A percentile compares a stretch with the other conserved stretches of the same genome.
Evolutionary conservation across 2,329 filamentous ascomycete genomes (phyloP).

Genomic region (Neonectria sp.): DNA sequence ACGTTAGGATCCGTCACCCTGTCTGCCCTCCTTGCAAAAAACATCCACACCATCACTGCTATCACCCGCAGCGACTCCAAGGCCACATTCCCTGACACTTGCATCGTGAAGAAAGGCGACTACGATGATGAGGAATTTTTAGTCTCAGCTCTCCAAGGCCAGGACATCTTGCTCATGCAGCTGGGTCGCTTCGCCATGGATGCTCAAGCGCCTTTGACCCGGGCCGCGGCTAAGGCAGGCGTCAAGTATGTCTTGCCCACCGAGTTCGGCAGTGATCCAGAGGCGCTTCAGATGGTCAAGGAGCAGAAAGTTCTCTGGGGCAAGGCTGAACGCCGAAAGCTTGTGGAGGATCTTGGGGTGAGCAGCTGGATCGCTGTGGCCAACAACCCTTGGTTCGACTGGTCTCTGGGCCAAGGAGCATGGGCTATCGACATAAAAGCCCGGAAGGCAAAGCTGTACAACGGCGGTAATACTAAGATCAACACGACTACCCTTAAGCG

Average conservation of each 20-base stretch:
- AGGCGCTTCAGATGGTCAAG: conserved; percentile 40
- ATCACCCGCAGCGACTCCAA: conserved; percentile 62
- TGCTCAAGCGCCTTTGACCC: conserved; percentile 47
- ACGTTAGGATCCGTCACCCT: conserved; percentile 55
- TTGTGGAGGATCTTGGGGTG: conserved; percentile 49
- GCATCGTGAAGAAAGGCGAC: conserved; percentile 58
- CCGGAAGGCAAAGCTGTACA: conserved; percentile 49
- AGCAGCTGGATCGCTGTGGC: conserved; percentile 52
- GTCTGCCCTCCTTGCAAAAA: conserved; percentile 57
- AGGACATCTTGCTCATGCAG: conserved; percentile 52
- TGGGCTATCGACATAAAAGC: conserved; percentile 52
- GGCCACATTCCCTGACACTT: conserved; percentile 56
- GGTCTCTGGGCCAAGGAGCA: conserved; percentile 46
- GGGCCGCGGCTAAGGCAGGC: conserved; percentile 51
- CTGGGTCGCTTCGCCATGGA: conserved; percentile 33
- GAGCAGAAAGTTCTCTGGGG: conserved; percentile 41
- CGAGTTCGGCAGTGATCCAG: conserved; percentile 51
- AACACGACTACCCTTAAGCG: conserved; percentile 50
- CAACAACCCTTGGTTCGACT: conserved; percentile 54
- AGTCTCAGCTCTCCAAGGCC: conserved; percentile 47
- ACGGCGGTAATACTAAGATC: conserved; percentile 47
- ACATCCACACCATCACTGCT: conserved; percentile 65
- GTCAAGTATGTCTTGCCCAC: conserved; percentile 51
- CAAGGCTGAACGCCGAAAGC: conserved; percentile 46
- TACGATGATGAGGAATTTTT: conserved; percentile 60